Conservation (phyloP, 148 eudicot genomes). For the Spergularia marina region DNA sequence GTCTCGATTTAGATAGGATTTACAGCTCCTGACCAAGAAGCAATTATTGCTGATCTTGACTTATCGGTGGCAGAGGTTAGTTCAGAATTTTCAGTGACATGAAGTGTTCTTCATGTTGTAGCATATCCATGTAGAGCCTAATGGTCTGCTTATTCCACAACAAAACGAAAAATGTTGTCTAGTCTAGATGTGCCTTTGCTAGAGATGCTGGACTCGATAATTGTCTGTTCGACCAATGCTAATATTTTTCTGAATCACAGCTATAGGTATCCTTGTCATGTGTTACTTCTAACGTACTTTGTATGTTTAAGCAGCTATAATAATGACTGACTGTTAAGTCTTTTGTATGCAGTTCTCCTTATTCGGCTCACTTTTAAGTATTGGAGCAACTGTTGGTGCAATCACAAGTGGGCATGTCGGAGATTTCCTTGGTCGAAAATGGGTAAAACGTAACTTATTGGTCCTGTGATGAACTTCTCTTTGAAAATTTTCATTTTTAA, state of each 20-base stretch:
- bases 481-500: background rate
- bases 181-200: background rate
- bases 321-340: background rate
- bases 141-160: background rate
- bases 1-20: constrained; percentile 20
- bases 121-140: background rate
- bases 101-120: background rate
- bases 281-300: no score
- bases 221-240: no score
- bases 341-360: constrained; percentile 17
- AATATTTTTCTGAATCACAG: no score
- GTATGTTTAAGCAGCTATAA: background rate
- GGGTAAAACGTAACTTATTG: constrained; percentile 15
- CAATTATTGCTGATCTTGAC: constrained; percentile 21
- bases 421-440: constrained; percentile 22
- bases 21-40: constrained; percentile 28
- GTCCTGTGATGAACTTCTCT: background rate
- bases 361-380: constrained; percentile 28
- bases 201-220: no score
- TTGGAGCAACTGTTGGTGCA: constrained; percentile 28
- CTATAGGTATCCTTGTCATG: no score
- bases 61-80: constrained; percentile 30
- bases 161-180: no score
- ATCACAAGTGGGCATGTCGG: constrained; percentile 26
- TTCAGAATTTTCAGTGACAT: background rate